A percentile compares a stretch with the other conserved stretches of the same genome.
These are phyloP conservation scores for Sonneratia alba DNA, from an alignment of 345 rosid genomes.

Conservation along the genomic window DNA sequence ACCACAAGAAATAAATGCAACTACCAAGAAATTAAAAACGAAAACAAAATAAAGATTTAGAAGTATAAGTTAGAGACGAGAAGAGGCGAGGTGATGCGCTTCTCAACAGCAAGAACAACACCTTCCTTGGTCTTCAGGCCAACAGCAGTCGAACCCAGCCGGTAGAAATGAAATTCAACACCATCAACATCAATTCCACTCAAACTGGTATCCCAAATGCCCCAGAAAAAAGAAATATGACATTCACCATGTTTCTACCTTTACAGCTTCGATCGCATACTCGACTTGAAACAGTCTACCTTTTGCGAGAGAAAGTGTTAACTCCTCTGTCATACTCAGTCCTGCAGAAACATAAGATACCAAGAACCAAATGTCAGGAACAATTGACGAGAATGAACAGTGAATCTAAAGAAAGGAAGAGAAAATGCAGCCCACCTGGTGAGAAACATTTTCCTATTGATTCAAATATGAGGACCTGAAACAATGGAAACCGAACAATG, in stretches of 20 bases:
- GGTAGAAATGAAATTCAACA: slow-evolving; percentile 13
- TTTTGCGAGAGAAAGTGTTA: slow-evolving; percentile 94
- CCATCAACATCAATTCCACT: background rate
- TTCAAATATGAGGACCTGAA: slow-evolving; percentile 3
- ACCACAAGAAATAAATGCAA: background rate
- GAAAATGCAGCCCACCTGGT: slow-evolving; percentile 13
- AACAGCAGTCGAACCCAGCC: slow-evolving; percentile 97
- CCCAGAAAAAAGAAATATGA: background rate
- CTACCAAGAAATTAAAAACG: background rate
- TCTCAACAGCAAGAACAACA: slow-evolving; percentile 96
- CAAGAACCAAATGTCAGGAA: background rate
- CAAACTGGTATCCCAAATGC: background rate
- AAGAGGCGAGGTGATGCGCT: slow-evolving; percentile 84
- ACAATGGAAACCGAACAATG: background rate
- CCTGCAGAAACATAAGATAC: slow-evolving; percentile 25
- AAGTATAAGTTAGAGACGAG: slow-evolving; percentile 37
- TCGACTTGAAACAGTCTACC: slow-evolving; percentile 95
- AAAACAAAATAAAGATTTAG: background rate
- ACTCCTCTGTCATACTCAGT: slow-evolving; percentile 99
- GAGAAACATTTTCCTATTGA: slow-evolving; percentile 13
- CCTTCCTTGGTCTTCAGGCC: slow-evolving; percentile 92
- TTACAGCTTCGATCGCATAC: slow-evolving; percentile 97
- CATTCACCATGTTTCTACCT: slow-evolving; percentile 31
- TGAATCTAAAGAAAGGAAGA: background rate
- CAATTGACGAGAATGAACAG: background rate